These are phyloP conservation scores for Vitellaria paradoxa DNA, from an alignment of 179 eudicot genomes.

Conservation along the genomic window DNA sequence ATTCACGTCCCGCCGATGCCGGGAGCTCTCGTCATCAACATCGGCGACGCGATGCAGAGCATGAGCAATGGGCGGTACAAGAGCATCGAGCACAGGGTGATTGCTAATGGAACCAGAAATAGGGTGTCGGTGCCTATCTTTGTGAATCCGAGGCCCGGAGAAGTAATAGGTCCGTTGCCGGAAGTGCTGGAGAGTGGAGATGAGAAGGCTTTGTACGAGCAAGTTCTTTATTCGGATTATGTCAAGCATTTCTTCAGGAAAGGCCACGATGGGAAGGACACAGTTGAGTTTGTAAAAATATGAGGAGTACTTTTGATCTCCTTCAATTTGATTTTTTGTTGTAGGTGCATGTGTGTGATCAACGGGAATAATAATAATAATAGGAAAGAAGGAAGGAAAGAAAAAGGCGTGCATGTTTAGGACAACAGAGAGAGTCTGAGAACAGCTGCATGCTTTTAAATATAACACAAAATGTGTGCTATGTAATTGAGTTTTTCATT, in stretches of 20 bases:
- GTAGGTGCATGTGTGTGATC: too few relatives aligned
- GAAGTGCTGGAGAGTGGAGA: slow-evolving; percentile 21
- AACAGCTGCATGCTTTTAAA: too few relatives aligned
- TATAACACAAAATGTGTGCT: too few relatives aligned
- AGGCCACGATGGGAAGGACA: slow-evolving; percentile 27
- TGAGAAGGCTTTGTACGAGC: slow-evolving; percentile 22
- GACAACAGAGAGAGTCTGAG: too few relatives aligned
- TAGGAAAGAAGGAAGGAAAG: too few relatives aligned
- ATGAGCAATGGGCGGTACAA: slow-evolving; percentile 31
- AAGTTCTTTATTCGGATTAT: slow-evolving; percentile 23
- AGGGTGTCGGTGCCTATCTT: slow-evolving; percentile 30
- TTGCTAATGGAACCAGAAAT: slow-evolving; percentile 16
- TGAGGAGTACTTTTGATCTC: slow-evolving; percentile 4
- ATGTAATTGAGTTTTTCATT: too few relatives aligned
- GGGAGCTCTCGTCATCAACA: slow-evolving; percentile 27
- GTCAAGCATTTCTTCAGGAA: slow-evolving; percentile 27
- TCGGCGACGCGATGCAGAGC: slow-evolving; percentile 27
- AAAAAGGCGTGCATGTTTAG: too few relatives aligned
- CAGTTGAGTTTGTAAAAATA: slow-evolving; percentile 23
- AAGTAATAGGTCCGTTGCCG: slow-evolving; percentile 17
- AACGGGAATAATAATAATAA: too few relatives aligned
- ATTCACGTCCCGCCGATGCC: slow-evolving; percentile 18
- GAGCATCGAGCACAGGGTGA: slow-evolving; percentile 32
- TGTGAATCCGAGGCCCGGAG: slow-evolving; percentile 20
- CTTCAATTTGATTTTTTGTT: too few relatives aligned